Evolutionary conservation across 1,284 basidiomycete species (phyloP), one percentile per base, ranked within the genome.

Genomic region (Trichosporon sp.): DNA sequence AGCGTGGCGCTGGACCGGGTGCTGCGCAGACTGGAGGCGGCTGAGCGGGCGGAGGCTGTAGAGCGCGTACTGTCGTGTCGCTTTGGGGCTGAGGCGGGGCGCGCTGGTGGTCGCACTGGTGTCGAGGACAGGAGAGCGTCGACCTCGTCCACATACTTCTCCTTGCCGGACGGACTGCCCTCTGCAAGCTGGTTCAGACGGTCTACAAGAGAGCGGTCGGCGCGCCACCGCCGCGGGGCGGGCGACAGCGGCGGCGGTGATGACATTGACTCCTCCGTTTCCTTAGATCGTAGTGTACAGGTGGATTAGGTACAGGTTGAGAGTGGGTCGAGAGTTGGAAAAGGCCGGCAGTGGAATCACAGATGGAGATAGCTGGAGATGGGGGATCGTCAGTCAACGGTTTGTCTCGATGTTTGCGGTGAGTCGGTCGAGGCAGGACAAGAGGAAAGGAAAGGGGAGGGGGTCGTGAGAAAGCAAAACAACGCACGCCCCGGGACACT

Each of bases 201-300:
- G 59, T 76, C 77, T 14, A 80, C 77, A 61, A 78, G 74, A 37
- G 79, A 78, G 3, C 73, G 46, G 35, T 74, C 74, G 7, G 75
- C 70, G 10, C 76, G 73, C 78, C 79, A 80, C 69, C 80, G 75
- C 21, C 76, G 78, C 21, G 81, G 81, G 8, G 75, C 75, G 7
- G 81, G 81, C 64, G 79, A 80, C 38, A 82, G 73, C 54, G 81
- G 81, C 59, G 80, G 78, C 40, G 78, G 73, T 65, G 79, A 68
- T 67, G 69, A 63, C 59, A 63, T 63, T 31, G 59, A 11, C 5
- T 8, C 26, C 32, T 16, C 7, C 21, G 7, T 14, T 35, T 35
- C 31, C 6, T 37, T 32, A n/a, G 10, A 35, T n/a, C 14, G 59
- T 35, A n/a, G 59, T n/a, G 59, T 71, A 51, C 46, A 37, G 8